Evolutionary conservation across 2,329 filamentous ascomycete species (phyloP).

Genomic region (Pseudonectria foliicola): DNA sequence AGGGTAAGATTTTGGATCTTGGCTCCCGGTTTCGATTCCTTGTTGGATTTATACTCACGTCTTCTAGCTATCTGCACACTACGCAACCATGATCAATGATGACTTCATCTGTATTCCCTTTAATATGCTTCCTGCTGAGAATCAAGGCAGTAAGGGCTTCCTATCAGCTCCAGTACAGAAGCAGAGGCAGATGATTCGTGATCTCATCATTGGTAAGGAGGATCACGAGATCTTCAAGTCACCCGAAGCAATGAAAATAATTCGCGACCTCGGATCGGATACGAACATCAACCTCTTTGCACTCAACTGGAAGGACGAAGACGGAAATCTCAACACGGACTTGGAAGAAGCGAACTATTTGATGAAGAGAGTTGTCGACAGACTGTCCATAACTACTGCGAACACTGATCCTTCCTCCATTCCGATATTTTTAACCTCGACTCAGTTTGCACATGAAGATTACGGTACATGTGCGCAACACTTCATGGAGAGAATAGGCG

Average conservation of each 20-base stretch:
- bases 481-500: conserved; percentile 35
- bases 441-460: conserved; percentile 30
- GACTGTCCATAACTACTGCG: conserved; percentile 33
- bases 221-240: conserved; percentile 30
- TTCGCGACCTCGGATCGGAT: conserved; percentile 37
- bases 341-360: conserved; percentile 42
- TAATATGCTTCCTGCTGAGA: conserved; percentile 33
- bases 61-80: conserved; percentile 31
- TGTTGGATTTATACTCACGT: not conserved
- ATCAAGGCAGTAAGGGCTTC: conserved; percentile 8
- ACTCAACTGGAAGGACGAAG: conserved; percentile 33
- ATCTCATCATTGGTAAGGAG: conserved; percentile 30
- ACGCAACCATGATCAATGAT: conserved; percentile 31
- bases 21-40: not conserved
- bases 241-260: conserved; percentile 29
- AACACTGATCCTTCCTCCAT: conserved; percentile 33
- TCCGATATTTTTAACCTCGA: conserved; percentile 38
- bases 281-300: conserved; percentile 40
- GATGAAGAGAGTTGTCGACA: conserved; percentile 36
- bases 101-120: conserved; percentile 35
- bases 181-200: conserved; percentile 31
- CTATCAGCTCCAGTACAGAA: conserved; percentile 20
- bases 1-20: conserved; percentile 18
- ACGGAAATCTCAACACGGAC: conserved; percentile 34
- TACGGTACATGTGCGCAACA: conserved; percentile 34